A percentile compares a stretch with the other conserved stretches of the same genome.
These are phyloP conservation scores for Ganoderma boninense DNA, from an alignment of 1,284 basidiomycete species.

Conservation along the genomic window DNA sequence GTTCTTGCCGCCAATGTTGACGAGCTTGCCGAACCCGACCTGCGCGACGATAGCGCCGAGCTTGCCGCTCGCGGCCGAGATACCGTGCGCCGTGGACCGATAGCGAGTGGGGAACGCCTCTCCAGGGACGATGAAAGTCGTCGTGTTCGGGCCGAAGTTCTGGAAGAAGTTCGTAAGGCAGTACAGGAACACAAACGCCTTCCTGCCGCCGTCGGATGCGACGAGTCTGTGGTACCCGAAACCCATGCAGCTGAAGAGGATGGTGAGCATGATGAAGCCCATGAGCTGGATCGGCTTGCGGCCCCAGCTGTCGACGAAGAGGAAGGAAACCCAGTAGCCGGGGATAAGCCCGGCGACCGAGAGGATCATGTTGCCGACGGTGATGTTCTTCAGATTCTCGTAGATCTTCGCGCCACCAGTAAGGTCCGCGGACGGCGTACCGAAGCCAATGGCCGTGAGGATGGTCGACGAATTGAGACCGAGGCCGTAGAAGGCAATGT, in stretches of 20 bases:
- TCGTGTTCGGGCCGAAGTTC: slow-evolving; percentile 77
- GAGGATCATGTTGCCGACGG: slow-evolving; percentile 40
- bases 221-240: slow-evolving; percentile 66
- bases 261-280: slow-evolving; percentile 64
- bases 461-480: slow-evolving; percentile 80
- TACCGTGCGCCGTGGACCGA: slow-evolving; percentile 76
- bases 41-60: slow-evolving; percentile 75
- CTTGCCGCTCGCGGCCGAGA: slow-evolving; percentile 75
- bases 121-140: slow-evolving; percentile 76
- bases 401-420: slow-evolving; percentile 57
- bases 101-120: slow-evolving; percentile 82
- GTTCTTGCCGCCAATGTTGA: slow-evolving; percentile 58
- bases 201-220: slow-evolving; percentile 44
- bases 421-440: slow-evolving; percentile 45
- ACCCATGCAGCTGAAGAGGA: slow-evolving; percentile 60
- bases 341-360: slow-evolving; percentile 41
- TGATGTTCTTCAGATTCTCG: slow-evolving; percentile 36
- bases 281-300: slow-evolving; percentile 40
- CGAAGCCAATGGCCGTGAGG: slow-evolving; percentile 62
- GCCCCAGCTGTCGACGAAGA: slow-evolving; percentile 40
- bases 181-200: slow-evolving; percentile 69
- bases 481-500: slow-evolving; percentile 85
- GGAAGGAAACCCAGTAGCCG: slow-evolving; percentile 40
- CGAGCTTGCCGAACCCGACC: slow-evolving; percentile 58
- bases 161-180: slow-evolving; percentile 66